Evolutionary conservation across 345 rosid genomes (phyloP).

Genomic region (Eucalyptus paniculata): DNA sequence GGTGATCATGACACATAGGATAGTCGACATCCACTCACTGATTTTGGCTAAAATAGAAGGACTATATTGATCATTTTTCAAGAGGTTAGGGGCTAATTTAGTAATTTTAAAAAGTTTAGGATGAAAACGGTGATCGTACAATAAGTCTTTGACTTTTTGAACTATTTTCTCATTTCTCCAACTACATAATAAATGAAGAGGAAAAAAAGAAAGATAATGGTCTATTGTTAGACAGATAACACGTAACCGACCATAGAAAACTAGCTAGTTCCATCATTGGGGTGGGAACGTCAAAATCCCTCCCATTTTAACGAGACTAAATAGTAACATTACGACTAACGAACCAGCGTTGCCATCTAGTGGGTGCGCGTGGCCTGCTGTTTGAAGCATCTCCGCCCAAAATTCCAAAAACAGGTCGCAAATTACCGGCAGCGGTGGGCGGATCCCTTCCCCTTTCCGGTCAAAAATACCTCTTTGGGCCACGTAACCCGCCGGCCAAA

Average conservation of each 20-base stretch:
- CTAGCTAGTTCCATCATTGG: neutral
- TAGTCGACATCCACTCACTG: accelerated
- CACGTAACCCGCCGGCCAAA: neutral
- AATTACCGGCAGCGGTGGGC: neutral
- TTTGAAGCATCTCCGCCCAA: neutral
- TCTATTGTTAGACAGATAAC: neutral
- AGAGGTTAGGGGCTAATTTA: neutral
- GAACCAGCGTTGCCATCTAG: neutral
- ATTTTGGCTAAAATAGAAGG: neutral
- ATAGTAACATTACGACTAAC: neutral
- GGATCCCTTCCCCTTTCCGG: neutral
- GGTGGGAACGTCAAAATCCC: neutral
- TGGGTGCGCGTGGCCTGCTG: neutral
- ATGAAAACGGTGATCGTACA: accelerated
- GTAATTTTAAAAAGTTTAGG: neutral
- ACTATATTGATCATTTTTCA: neutral
- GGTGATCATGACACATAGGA: accelerated
- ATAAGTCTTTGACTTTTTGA: neutral
- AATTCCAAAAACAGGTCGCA: neutral
- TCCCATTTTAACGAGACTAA: neutral
- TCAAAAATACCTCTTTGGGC: neutral
- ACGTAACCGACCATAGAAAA: neutral
- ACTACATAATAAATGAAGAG: neutral
- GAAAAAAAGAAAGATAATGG: neutral
- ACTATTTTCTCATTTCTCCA: neutral